Evolutionary conservation across 2,329 filamentous ascomycete genomes (phyloP).

Genomic region (Phaeosphaeriaceae sp.): DNA sequence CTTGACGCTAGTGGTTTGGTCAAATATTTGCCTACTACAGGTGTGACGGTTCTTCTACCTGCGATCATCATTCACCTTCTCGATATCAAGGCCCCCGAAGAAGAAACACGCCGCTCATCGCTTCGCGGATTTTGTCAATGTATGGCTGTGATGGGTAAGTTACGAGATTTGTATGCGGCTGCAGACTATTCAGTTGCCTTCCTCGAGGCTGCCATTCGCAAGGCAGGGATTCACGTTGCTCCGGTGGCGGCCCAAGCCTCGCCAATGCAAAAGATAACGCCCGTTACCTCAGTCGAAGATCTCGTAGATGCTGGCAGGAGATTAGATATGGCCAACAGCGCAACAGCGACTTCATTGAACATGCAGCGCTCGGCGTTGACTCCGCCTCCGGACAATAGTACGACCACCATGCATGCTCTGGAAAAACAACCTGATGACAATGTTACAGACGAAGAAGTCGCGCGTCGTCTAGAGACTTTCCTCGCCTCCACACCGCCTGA

Average conservation of each 20-base stretch:
- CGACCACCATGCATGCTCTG: constrained; percentile 41
- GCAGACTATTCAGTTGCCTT: constrained; percentile 97
- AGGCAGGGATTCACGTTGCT: constrained; percentile 78
- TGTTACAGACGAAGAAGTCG: constrained; percentile 56
- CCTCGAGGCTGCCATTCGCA: constrained; percentile 87
- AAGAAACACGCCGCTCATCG: constrained; percentile 73
- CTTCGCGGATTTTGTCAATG: constrained; percentile 86
- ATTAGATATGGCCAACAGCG: constrained; percentile 39
- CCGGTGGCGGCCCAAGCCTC: constrained; percentile 40
- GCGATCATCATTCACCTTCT: constrained; percentile 93
- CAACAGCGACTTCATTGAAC: constrained; percentile 17
- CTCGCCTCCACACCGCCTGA: constrained; percentile 58
- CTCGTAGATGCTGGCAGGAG: constrained; percentile 54
- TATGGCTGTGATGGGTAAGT: constrained; percentile 86
- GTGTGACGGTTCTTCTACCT: constrained; percentile 87
- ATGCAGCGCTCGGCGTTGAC: constrained; percentile 45
- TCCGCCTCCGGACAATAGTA: constrained; percentile 49
- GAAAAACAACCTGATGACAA: constrained; percentile 38
- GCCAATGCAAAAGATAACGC: constrained; percentile 30
- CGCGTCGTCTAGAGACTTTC: constrained; percentile 55
- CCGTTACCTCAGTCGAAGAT: constrained; percentile 53
- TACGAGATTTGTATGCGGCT: constrained; percentile 88
- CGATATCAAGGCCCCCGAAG: constrained; percentile 84
- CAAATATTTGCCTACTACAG: constrained; percentile 82
- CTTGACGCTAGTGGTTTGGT: constrained; percentile 76